Conservation (phyloP, 768 basidiomycete species). For the Auricularia sp. region DNA sequence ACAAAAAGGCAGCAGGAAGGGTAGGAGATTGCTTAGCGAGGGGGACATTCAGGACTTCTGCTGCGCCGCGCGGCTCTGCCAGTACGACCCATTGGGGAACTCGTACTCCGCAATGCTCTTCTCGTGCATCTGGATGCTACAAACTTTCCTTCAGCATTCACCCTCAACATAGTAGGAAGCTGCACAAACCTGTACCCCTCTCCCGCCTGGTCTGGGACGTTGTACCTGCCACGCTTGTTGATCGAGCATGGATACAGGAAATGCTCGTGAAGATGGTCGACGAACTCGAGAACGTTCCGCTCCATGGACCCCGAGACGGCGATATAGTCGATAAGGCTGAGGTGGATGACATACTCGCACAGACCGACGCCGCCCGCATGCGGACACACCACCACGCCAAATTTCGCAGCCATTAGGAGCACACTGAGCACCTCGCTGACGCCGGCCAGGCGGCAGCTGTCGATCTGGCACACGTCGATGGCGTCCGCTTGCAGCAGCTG, state of each 20-base stretch:
- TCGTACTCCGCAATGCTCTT: slow-evolving; percentile 72
- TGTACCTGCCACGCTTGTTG: slow-evolving; percentile 76
- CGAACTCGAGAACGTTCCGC: slow-evolving; percentile 85
- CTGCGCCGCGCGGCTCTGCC: slow-evolving; percentile 26
- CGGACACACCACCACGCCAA: slow-evolving; percentile 79
- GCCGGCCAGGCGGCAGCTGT: slow-evolving; percentile 86
- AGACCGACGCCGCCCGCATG: slow-evolving; percentile 92
- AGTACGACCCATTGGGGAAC: slow-evolving; percentile 81
- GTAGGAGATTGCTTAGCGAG: too few relatives aligned
- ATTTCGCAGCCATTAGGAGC: slow-evolving; percentile 86
- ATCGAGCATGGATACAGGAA: slow-evolving; percentile 84
- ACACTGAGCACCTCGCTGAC: slow-evolving; percentile 90
- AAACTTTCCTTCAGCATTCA: neutral
- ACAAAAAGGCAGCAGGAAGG: too few relatives aligned
- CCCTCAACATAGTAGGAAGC: neutral
- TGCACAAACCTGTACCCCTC: slow-evolving; percentile 66
- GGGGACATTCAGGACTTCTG: neutral
- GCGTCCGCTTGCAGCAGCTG: slow-evolving; percentile 84
- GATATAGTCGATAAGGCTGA: slow-evolving; percentile 89
- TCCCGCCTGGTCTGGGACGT: slow-evolving; percentile 61
- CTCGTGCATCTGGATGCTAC: slow-evolving; percentile 81
- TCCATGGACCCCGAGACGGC: slow-evolving; percentile 86
- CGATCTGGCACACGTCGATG: slow-evolving; percentile 92
- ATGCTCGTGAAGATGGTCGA: slow-evolving; percentile 89
- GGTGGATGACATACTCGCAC: slow-evolving; percentile 84